phyloP scores from a whole-genome alignment of 129 eudicot species.

The Artemisia argyi region DNA sequence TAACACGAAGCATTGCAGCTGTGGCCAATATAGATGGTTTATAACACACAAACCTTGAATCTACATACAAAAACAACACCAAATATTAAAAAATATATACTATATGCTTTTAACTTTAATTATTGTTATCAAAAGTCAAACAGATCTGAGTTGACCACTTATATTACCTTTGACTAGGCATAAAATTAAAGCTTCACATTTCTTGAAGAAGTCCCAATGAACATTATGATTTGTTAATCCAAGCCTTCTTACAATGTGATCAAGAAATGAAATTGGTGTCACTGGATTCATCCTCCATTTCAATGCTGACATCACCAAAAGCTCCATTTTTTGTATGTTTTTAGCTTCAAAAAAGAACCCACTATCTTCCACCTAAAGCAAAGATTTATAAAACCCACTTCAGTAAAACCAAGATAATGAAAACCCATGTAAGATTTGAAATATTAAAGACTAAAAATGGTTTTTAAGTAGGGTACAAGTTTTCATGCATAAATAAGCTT shows the following conservation, averaged over 20 bases:
- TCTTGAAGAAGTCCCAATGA: slow-evolving; percentile 68
- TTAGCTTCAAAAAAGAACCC: slow-evolving; percentile 72
- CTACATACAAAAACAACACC: slow-evolving; percentile 35
- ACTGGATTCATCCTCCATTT: slow-evolving; percentile 95
- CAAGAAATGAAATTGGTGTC: slow-evolving; percentile 86
- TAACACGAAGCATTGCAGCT: slow-evolving; percentile 71
- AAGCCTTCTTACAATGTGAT: slow-evolving; percentile 87
- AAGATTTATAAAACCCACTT: slow-evolving; percentile 2
- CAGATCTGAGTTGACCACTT: slow-evolving; percentile 27
- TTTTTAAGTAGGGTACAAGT: not conserved
- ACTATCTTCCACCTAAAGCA: slow-evolving; percentile 50
- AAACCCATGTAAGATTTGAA: slow-evolving; percentile 5
- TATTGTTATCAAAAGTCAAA: slow-evolving; percentile 5
- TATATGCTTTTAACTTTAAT: not conserved
- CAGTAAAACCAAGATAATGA: not conserved
- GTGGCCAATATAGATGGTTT: slow-evolving; percentile 79
- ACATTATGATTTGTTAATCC: slow-evolving; percentile 48
- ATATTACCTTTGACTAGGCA: slow-evolving; percentile 55
- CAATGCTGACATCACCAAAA: slow-evolving; percentile 71
- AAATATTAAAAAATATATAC: slow-evolving; percentile 10
- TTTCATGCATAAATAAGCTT: not conserved
- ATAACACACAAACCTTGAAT: slow-evolving; percentile 57
- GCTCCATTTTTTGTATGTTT: slow-evolving; percentile 81
- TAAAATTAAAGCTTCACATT: slow-evolving; percentile 63
- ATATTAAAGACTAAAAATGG: not conserved